phyloP scores from a whole-genome alignment of 148 eudicot species.

The Persicaria tinctoria region DNA sequence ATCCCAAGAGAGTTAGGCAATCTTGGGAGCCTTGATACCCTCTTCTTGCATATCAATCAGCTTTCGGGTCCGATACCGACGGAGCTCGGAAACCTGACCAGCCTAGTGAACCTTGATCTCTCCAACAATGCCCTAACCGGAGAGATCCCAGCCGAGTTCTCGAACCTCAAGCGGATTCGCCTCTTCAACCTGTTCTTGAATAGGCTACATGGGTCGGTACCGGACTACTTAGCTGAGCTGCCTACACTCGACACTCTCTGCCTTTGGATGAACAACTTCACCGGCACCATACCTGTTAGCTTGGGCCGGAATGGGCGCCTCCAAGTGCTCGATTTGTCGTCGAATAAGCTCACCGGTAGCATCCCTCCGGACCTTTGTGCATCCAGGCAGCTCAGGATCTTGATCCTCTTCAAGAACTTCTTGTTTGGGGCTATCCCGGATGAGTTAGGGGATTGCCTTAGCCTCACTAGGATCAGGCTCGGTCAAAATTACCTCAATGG shows the following conservation, averaged over 20 bases:
- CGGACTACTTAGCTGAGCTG: slow-evolving; percentile 63
- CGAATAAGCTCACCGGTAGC: slow-evolving; percentile 92
- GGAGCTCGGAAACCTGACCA: slow-evolving; percentile 60
- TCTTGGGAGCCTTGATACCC: slow-evolving; percentile 47
- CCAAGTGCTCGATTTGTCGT: slow-evolving; percentile 64
- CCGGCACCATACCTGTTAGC: slow-evolving; percentile 58
- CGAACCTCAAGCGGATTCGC: slow-evolving; percentile 31
- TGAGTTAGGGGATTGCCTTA: slow-evolving; percentile 54
- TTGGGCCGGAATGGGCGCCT: slow-evolving; percentile 65
- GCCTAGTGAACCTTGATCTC: slow-evolving; percentile 58
- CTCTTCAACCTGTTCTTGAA: slow-evolving; percentile 80
- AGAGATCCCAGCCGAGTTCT: slow-evolving; percentile 66
- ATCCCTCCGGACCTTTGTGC: slow-evolving; percentile 76
- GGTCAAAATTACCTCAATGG: slow-evolving; percentile 89
- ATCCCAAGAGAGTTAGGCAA: slow-evolving; percentile 75
- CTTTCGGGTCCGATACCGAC: slow-evolving; percentile 73
- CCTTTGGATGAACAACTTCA: slow-evolving; percentile 94
- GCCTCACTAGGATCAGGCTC: slow-evolving; percentile 66
- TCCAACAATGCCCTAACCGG: slow-evolving; percentile 68
- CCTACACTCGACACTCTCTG: slow-evolving; percentile 46
- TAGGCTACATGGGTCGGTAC: slow-evolving; percentile 79
- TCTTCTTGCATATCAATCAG: slow-evolving; percentile 51
- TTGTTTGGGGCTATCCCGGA: slow-evolving; percentile 79
- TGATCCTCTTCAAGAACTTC: slow-evolving; percentile 70
- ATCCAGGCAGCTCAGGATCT: slow-evolving; percentile 42